These are phyloP conservation scores for Gymnopilus junonius DNA, from an alignment of 768 basidiomycete species.

Conservation along the genomic window DNA sequence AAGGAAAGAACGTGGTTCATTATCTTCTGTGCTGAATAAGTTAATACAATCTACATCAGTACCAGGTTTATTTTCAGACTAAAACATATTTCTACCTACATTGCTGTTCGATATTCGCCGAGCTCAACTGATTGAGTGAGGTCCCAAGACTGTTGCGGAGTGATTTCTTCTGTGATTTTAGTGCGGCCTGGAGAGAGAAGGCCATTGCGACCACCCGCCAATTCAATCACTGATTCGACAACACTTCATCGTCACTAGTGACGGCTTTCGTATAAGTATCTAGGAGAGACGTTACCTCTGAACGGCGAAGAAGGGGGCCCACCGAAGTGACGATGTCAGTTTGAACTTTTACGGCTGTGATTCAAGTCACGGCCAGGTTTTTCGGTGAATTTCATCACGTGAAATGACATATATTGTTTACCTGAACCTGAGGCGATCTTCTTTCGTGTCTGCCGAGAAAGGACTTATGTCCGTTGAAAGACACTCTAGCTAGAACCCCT, in stretches of 20 bases:
- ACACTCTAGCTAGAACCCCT: neutral
- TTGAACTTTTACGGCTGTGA: too few relatives aligned
- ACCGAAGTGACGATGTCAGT: too few relatives aligned
- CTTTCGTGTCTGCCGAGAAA: neutral
- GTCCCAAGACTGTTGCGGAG: conserved; percentile 56
- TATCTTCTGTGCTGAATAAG: conserved; percentile 49
- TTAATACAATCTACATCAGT: conserved; percentile 3
- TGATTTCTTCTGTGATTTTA: conserved; percentile 55
- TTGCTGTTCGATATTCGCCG: conserved; percentile 56
- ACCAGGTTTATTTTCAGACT: neutral
- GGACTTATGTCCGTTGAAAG: neutral
- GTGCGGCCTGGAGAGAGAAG: conserved; percentile 6
- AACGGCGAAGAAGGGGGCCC: too few relatives aligned
- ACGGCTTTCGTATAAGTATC: neutral
- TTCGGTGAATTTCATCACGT: too few relatives aligned
- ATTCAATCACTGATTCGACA: too few relatives aligned
- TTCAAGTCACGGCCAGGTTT: too few relatives aligned
- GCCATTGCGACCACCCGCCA: too few relatives aligned
- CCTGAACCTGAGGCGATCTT: neutral
- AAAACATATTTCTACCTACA: conserved; percentile 43
- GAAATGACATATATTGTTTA: neutral
- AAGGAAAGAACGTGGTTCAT: conserved; percentile 50
- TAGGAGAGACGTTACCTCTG: too few relatives aligned
- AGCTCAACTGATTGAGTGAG: conserved; percentile 48
- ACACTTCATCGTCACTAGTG: neutral